Evolutionary conservation across 1,139 yeast species (phyloP), one percentile per base, ranked within the genome.

Genomic region (Sugiyamaella pinicola): DNA sequence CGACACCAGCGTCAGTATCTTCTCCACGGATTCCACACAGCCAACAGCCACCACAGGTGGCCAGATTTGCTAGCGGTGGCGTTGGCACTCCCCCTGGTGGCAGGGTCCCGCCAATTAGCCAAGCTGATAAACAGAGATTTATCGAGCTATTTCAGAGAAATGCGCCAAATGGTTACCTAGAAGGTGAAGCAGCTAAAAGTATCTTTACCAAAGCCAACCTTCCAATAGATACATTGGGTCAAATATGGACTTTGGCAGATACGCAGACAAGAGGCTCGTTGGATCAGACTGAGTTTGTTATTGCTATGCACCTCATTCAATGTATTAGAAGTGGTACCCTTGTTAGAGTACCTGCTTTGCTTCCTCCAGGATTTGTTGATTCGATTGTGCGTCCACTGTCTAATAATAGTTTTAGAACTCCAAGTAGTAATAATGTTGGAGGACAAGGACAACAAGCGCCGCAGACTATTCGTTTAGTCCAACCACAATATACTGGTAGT

Each of bases 271-370:
- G 80, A 2, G 99, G 99, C 5, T 76, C 79, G 51, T 79, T 93
- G 63, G 78, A 80, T 55, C 80, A 83, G 64, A 77, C 83, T 19
- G 91, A 88, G 62, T 93, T 95, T 64, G 81, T 88, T 35, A 80
- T 93, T 62, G 98, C 99, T 7, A 93, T 95, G 99, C 96, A 88
- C 71, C 77, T 95, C 66, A 88, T 95, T 58, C 97, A 91, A 69
- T 84, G 90, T 51, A 74, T 85, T 43, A 74, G 89, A 65, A 81
- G 83, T 64, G 87, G 90, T n/a, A 64, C 81, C 5, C 73, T 87
- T 60, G 78, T 78, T 54, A 81, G 81, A 55, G 73, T 89, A 55
- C 98, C 99, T 4, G 74, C 83, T 1, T 71, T 76, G 29, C 72
- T 93, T 55, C 91, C 97, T 0, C 65, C 68, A 2, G 82, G 60